Conservation (phyloP, 2,329 filamentous ascomycete genomes). For the Paracorniculantispora psalliotae region DNA sequence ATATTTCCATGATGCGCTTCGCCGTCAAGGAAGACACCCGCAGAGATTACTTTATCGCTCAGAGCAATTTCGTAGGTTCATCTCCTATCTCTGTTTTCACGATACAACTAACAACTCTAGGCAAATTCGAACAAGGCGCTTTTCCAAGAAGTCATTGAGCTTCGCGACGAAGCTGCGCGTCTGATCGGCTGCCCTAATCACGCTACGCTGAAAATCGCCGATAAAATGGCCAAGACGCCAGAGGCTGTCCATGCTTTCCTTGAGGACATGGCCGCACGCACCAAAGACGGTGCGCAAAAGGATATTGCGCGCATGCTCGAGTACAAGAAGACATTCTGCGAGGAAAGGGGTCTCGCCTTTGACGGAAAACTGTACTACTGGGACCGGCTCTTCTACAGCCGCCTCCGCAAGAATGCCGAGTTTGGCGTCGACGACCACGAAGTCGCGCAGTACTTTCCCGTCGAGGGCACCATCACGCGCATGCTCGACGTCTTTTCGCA, state of each 20-base stretch:
- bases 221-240: constrained; percentile 80
- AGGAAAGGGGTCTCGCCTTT: constrained; percentile 51
- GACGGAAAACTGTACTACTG: constrained; percentile 75
- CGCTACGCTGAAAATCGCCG: constrained; percentile 70
- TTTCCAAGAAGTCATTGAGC: constrained; percentile 68
- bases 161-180: constrained; percentile 73
- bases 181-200: constrained; percentile 73
- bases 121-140: constrained; percentile 66
- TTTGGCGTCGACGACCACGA: constrained; percentile 73
- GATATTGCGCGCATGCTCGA: constrained; percentile 66
- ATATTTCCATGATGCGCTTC: constrained; percentile 74
- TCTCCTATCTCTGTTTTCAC: too few relatives aligned
- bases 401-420: constrained; percentile 73
- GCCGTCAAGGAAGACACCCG: constrained; percentile 65
- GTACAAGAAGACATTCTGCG: constrained; percentile 67
- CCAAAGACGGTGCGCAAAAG: constrained; percentile 63
- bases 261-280: constrained; percentile 59
- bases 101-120: constrained; percentile 23
- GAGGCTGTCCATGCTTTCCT: constrained; percentile 69
- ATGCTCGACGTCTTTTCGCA: constrained; percentile 83
- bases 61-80: constrained; percentile 68
- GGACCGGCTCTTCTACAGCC: constrained; percentile 77
- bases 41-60: constrained; percentile 63
- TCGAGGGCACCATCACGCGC: constrained; percentile 64
- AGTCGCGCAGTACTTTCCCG: constrained; percentile 79